phyloP scores from a whole-genome alignment of 148 eudicot genomes.

The Camellia granthamiana region DNA sequence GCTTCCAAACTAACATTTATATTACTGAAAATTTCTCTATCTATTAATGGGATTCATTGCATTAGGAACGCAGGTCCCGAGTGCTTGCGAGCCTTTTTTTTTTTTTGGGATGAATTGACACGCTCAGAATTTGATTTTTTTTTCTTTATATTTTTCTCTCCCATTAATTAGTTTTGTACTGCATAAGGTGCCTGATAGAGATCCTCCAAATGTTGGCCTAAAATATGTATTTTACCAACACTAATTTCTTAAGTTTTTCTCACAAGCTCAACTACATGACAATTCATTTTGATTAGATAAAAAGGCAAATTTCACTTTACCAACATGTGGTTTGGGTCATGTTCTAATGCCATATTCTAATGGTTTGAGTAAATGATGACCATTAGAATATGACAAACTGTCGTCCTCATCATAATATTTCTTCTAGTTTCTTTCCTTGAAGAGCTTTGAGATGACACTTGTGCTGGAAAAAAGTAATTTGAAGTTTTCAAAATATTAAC shows the following conservation, averaged over 20 bases:
- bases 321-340: too few species aligned
- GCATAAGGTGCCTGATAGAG: background rate
- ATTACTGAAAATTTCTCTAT: background rate
- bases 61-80: background rate
- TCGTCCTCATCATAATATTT: too few species aligned
- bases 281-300: too few species aligned
- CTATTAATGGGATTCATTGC: background rate
- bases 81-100: too few species aligned
- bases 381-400: too few species aligned
- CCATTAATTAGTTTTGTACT: background rate
- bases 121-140: too few species aligned
- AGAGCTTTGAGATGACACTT: background rate
- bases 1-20: background rate
- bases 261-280: background rate
- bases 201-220: background rate
- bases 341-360: too few species aligned
- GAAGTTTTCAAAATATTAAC: too few species aligned
- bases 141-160: background rate
- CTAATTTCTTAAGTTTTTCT: background rate
- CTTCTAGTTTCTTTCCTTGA: background rate
- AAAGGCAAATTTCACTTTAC: too few species aligned
- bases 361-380: too few species aligned
- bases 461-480: background rate
- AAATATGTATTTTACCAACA: background rate
- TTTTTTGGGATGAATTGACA: too few species aligned